A percentile compares a stretch with the other conserved stretches of the same genome.
Conservation (phyloP, 192 early-diverging fungal genomes). For the Entomortierella beljakovae region DNA sequence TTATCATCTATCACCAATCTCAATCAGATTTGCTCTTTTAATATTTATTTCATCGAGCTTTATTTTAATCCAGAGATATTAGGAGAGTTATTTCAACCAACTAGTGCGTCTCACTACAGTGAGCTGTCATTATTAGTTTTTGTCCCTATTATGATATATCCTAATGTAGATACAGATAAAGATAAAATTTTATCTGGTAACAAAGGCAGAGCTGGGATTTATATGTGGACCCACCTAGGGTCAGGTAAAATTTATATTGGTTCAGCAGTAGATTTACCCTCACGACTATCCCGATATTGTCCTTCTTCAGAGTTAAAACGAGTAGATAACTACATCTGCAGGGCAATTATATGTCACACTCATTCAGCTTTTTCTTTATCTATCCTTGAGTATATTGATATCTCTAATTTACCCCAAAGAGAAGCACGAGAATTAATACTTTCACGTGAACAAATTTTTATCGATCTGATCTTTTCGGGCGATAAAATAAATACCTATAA, state of each 20-base stretch:
- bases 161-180: background rate
- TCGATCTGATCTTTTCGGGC: background rate
- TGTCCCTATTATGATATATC: conserved; percentile 8
- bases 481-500: background rate
- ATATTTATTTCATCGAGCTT: too few relatives aligned
- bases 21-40: too few relatives aligned
- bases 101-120: background rate
- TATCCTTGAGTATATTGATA: background rate
- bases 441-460: background rate
- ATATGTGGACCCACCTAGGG: background rate
- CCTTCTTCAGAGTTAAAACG: background rate
- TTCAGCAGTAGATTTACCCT: background rate
- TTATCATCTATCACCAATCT: too few relatives aligned
- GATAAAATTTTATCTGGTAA: background rate
- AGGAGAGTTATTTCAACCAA: background rate
- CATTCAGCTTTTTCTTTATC: background rate
- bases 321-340: background rate
- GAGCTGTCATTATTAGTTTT: background rate
- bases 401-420: background rate
- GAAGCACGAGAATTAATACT: background rate
- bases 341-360: background rate
- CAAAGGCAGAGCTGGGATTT: conserved; percentile 7
- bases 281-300: background rate
- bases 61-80: background rate
- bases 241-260: conserved; percentile 7